Conservation (phyloP, 2,329 filamentous ascomycete genomes). For the Stemphylium beticola region DNA sequence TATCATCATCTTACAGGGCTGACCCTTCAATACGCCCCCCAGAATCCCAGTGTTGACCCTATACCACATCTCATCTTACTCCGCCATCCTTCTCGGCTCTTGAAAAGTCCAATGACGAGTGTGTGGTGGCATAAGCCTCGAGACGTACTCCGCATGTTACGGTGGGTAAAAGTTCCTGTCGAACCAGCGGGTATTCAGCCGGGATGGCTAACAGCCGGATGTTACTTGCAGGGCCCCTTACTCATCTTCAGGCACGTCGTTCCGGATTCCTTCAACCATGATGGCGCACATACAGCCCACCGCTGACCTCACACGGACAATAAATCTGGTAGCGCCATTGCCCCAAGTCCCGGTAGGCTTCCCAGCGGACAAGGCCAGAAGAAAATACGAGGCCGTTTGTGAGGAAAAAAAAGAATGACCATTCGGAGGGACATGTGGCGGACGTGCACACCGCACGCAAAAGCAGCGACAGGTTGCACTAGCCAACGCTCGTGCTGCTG, state of each 20-base stretch:
- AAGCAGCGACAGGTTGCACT: slow-evolving; percentile 28
- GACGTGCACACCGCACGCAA: slow-evolving; percentile 16
- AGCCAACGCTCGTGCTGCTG: slow-evolving; percentile 23
- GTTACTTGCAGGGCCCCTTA: slow-evolving; percentile 13
- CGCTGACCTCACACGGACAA: slow-evolving; percentile 26
- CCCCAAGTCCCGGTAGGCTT: slow-evolving; percentile 28
- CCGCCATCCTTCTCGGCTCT: slow-evolving; percentile 22
- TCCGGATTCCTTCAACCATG: slow-evolving; percentile 27
- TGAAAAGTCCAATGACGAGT: slow-evolving; percentile 16
- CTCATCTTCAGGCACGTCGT: slow-evolving; percentile 38
- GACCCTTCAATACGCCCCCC: slow-evolving; percentile 22
- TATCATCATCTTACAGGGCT: slow-evolving; percentile 24
- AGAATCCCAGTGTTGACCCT: slow-evolving; percentile 19
- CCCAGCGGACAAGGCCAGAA: slow-evolving; percentile 17
- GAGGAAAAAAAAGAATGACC: slow-evolving; percentile 5
- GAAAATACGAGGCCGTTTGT: slow-evolving; percentile 12
- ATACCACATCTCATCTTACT: slow-evolving; percentile 18
- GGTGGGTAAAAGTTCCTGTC: slow-evolving; percentile 25
- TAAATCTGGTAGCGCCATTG: slow-evolving; percentile 25
- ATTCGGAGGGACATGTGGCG: neutral
- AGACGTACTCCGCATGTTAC: slow-evolving; percentile 13
- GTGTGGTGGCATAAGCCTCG: slow-evolving; percentile 7
- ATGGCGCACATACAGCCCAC: slow-evolving; percentile 8
- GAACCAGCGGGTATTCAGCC: slow-evolving; percentile 29
- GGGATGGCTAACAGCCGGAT: slow-evolving; percentile 14